These are phyloP conservation scores for Diplodia mutila DNA, from an alignment of 2,329 filamentous ascomycete genomes.

Conservation along the genomic window DNA sequence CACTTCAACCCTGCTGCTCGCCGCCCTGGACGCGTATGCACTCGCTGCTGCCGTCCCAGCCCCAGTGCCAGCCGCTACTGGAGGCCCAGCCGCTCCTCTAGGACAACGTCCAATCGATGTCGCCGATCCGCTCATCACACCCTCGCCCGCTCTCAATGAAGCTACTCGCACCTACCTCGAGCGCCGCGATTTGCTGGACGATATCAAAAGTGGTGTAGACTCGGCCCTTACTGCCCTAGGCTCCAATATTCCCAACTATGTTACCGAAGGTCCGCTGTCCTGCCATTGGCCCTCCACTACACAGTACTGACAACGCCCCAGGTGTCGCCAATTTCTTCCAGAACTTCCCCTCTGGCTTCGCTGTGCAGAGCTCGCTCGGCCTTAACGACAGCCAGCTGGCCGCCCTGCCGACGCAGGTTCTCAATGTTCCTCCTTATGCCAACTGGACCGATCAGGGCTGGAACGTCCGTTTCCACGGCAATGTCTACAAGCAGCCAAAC, in stretches of 20 bases:
- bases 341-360: slow-evolving; percentile 64
- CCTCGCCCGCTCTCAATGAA: slow-evolving; percentile 22
- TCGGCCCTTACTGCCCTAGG: slow-evolving; percentile 39
- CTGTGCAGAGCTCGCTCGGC: slow-evolving; percentile 65
- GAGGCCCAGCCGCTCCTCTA: neutral
- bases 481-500: slow-evolving; percentile 79
- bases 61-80: slow-evolving; percentile 9
- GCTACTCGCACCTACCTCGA: slow-evolving; percentile 27
- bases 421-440: slow-evolving; percentile 69
- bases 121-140: slow-evolving; percentile 14
- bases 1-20: slow-evolving; percentile 24
- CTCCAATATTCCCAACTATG: slow-evolving; percentile 41
- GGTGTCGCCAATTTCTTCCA: slow-evolving; percentile 70
- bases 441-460: slow-evolving; percentile 80
- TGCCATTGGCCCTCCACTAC: neutral
- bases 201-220: slow-evolving; percentile 39
- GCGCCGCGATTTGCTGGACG: slow-evolving; percentile 38
- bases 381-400: slow-evolving; percentile 62
- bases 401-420: slow-evolving; percentile 68
- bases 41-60: slow-evolving; percentile 24
- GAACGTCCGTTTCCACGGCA: slow-evolving; percentile 77
- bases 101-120: slow-evolving; percentile 15
- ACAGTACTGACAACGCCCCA: slow-evolving; percentile 25
- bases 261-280: slow-evolving; percentile 38
- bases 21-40: slow-evolving; percentile 22